Base-by-base conservation (phyloP, 768 basidiomycete genomes). In the Macrolepiota albuminosa region DNA sequence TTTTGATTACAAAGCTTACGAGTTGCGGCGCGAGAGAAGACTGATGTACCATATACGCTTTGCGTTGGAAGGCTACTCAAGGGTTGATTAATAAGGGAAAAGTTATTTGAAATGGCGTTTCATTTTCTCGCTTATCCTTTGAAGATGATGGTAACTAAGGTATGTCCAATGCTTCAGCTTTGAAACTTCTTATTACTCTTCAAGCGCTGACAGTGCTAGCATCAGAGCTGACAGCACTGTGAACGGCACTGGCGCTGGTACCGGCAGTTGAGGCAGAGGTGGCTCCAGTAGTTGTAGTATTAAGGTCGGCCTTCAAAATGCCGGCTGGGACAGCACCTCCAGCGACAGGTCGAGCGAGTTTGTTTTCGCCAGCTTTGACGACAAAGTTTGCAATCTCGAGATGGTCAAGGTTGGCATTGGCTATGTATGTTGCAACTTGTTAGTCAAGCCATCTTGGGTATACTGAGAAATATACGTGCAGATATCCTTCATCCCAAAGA, bases 321-420 rank as follows among this genome's bases (percentile, higher is more conserved):
- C 37, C 52, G 6, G 52, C 52, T 16, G 39, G 18, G 18, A 53
- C 37, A 3, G 26, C 18, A 11, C 18, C 39, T n/a, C 37, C 39
- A 18, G 52, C 52, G 29, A 39, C 52, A 5, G 52, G 52, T 18
- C 52, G 52, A 6, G 24, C 40, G 1, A 53, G 40, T 16, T 24
- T 53, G 39, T 39, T 53, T 40, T 53, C 37, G 10, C 52, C 52
- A 26, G 29, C 40, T 26, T 53, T 53, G 37, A 53, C 52, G 16
- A 40, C 18, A 36, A 62, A 62, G 6, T 62, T 43, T 3, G 61
- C 61, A 29, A 43, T 59, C 16, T 31, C 40, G 43, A 62, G 39
- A 24, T 48, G 54, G 26, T 54, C 53, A n/a, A 54, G 53, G 3
- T 54, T 54, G 39, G 53, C 39, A 11, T 54, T 54, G 53, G 53